Conservation (phyloP, 2,329 filamentous ascomycete species). For the Fusarium xyrophilum region DNA sequence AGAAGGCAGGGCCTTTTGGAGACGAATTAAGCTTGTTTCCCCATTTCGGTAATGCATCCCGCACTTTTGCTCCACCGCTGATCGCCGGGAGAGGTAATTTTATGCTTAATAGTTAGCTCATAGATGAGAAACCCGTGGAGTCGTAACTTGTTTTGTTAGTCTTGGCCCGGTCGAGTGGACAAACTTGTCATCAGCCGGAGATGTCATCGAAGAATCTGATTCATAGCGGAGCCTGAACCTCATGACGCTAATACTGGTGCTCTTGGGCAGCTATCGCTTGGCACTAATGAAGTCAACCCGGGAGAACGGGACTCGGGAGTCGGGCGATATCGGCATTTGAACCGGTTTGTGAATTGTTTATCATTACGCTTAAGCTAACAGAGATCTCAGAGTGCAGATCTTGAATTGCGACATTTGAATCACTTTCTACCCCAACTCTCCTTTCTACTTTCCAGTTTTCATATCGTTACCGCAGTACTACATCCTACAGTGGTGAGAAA, state of each 20-base stretch:
- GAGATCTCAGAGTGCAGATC: not conserved
- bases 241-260: not conserved
- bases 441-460: not conserved
- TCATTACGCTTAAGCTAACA: not conserved
- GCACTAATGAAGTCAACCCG: not conserved
- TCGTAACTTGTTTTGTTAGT: not conserved
- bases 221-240: conserved; percentile 19
- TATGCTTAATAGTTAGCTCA: conserved; percentile 28
- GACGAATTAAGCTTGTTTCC: conserved; percentile 19
- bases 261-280: not conserved
- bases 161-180: conserved; percentile 9
- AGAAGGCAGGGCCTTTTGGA: not conserved
- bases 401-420: too few relatives aligned
- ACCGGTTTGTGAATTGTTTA: not conserved
- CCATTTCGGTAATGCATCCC: not conserved
- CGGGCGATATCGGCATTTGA: conserved; percentile 11
- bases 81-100: conserved; percentile 3
- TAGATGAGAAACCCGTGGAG: conserved; percentile 16
- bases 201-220: not conserved
- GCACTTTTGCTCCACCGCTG: conserved; percentile 5
- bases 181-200: not conserved
- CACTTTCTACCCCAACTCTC: rapidly evolving
- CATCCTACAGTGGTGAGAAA: rapidly evolving
- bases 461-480: rapidly evolving
- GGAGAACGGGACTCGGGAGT: not conserved